Base-by-base conservation (phyloP, 2,329 filamentous ascomycete genomes). In the Paraphoma chrysanthemicola region DNA sequence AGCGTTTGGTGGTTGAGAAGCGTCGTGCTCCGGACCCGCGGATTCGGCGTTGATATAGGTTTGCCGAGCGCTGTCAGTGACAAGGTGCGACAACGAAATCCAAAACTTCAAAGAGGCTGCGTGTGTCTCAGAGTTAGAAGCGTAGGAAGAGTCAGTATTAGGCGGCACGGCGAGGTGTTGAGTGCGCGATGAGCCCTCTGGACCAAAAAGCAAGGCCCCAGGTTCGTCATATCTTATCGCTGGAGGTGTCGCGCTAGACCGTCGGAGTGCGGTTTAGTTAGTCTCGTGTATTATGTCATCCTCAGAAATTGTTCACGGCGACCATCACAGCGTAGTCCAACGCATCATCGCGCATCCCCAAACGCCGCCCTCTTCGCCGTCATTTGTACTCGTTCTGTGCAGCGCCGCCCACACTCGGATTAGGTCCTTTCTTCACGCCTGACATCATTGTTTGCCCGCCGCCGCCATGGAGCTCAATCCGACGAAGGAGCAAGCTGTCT, bases 381-480 rank as follows among this genome's bases (percentile, higher is more conserved):
- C 48, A 47, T 56, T 54, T 48, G 53, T 60, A 49, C 57, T 58
- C 59, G 57, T 56, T 9, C 57, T 59, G 60, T 55, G 59, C 58
- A 44, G 59, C 53, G 36, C 29, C 50, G 47, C 53, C 43, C 46
- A 50, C 39, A 51, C 18, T 18, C 18, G 42, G 33, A 54, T 59
- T 44, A 65, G 51, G 36, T 47, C 46, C 46, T 51, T 36, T 43
- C 44, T 41, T 36, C 28, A 33, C 44, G 43, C 17, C 50, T 46
- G 48, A 46, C 44, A 36, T 33, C 38, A 53, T 39, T 44, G 46
- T 63, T 59, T 63, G 59, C 44, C 60, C 64, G 49, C 64, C 56
- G 64, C 61, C 68, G 61, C 56, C 59, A 68, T 77, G 66, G 74
- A 72, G 57, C 60, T 71, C 67, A 69, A 69, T 49, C 67, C 62